phyloP scores from a whole-genome alignment of 305 asterid species.

The Salvia sclarea region DNA sequence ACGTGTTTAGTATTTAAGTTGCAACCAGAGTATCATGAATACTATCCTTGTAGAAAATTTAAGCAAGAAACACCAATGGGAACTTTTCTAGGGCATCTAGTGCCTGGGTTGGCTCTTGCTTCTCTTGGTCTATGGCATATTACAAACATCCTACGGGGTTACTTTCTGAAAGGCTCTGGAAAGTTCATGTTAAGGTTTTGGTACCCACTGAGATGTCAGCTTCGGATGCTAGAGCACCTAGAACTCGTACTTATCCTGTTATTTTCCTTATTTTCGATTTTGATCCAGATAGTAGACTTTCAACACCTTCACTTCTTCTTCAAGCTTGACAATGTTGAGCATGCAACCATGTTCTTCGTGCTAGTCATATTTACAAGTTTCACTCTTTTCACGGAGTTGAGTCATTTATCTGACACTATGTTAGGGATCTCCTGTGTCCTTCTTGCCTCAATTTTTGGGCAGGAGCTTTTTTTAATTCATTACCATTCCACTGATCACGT shows the following conservation, averaged over 20 bases:
- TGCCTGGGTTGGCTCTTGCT: conserved; percentile 67
- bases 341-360: conserved; percentile 71
- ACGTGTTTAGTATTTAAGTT: conserved; percentile 34
- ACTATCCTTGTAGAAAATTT: conserved; percentile 16
- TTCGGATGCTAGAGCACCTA: conserved; percentile 42
- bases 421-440: conserved; percentile 58
- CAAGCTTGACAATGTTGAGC: conserved; percentile 62
- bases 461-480: conserved; percentile 76
- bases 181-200: conserved; percentile 61
- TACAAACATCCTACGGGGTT: conserved; percentile 47
- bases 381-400: conserved; percentile 54
- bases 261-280: conserved; percentile 57
- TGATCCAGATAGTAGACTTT: conserved; percentile 53
- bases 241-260: conserved; percentile 61
- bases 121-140: conserved; percentile 75
- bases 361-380: conserved; percentile 57
- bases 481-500: conserved; percentile 75
- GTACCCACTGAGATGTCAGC: conserved; percentile 57
- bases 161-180: conserved; percentile 47
- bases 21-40: conserved; percentile 12
- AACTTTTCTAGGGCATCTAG: conserved; percentile 60
- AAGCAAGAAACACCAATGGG: conserved; percentile 48
- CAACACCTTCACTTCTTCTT: conserved; percentile 49
- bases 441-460: conserved; percentile 62
- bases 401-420: conserved; percentile 40